phyloP scores from a whole-genome alignment of 2,329 filamentous ascomycete species.

The Coniochaeta hoffmannii region DNA sequence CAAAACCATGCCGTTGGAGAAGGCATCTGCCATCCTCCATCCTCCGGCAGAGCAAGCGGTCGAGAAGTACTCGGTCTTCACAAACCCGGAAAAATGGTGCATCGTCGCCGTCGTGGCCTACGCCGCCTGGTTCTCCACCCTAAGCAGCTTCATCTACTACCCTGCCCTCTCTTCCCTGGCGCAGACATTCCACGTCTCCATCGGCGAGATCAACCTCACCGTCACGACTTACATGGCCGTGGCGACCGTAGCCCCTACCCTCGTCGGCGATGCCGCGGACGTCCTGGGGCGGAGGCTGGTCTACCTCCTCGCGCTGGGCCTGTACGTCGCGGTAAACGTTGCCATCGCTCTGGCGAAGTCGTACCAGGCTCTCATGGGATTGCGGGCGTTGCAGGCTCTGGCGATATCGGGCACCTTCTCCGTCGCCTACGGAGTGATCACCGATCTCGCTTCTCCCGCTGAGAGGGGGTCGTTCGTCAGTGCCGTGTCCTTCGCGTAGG shows the following conservation, averaged over 20 bases:
- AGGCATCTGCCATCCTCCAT: too few relatives aligned
- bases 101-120: too few relatives aligned
- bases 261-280: conserved; percentile 9
- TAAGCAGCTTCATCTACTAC: conserved; percentile 20
- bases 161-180: conserved; percentile 15
- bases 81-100: too few relatives aligned
- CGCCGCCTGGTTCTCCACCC: conserved; percentile 16
- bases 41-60: too few relatives aligned
- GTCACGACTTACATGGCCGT: conserved; percentile 35
- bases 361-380: conserved; percentile 6
- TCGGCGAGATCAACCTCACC: conserved; percentile 25
- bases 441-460: conserved; percentile 6
- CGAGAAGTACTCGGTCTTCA: too few relatives aligned
- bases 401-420: conserved; percentile 6
- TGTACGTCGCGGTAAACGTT: conserved; percentile 7
- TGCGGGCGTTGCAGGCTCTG: conserved; percentile 11
- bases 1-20: too few relatives aligned
- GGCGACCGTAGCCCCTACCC: conserved; percentile 24
- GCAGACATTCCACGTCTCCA: conserved; percentile 10
- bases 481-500: background rate
- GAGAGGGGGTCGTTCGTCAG: conserved; percentile 8
- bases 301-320: conserved; percentile 4
- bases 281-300: conserved; percentile 6
- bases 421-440: conserved; percentile 8
- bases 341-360: conserved; percentile 6